Evolutionary conservation across 2,329 filamentous ascomycete species (phyloP).

Genomic region (Hypomyces rosellus): DNA sequence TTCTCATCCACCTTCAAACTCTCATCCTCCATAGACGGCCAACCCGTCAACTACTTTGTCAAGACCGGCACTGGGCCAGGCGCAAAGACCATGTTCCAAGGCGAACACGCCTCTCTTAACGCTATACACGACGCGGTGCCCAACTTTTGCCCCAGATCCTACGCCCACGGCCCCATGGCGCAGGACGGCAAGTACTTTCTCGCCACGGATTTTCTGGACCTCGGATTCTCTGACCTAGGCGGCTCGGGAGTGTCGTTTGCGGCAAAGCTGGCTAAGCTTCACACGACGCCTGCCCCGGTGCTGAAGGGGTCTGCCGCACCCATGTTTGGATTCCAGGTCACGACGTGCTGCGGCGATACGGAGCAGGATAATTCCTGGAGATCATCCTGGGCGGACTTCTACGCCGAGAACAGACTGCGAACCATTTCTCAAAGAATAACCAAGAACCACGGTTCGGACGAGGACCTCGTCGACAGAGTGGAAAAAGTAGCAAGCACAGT

Average conservation of each 20-base stretch:
- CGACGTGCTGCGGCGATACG: constrained; percentile 83
- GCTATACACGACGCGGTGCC: constrained; percentile 69
- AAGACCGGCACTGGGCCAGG: constrained; percentile 59
- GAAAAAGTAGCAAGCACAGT: constrained; percentile 57
- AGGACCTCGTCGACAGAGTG: constrained; percentile 55
- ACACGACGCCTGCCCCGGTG: constrained; percentile 65
- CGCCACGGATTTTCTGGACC: constrained; percentile 74
- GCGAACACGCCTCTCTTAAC: constrained; percentile 79
- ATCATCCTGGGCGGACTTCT: constrained; percentile 78
- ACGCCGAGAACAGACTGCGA: constrained; percentile 66
- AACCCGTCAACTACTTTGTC: constrained; percentile 58
- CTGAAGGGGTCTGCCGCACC: constrained; percentile 52
- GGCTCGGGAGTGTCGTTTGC: constrained; percentile 57
- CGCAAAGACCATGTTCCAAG: constrained; percentile 64
- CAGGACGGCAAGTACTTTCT: constrained; percentile 50
- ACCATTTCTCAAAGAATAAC: constrained; percentile 55
- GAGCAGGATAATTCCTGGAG: constrained; percentile 72
- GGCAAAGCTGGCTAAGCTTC: constrained; percentile 69
- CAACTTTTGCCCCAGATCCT: constrained; percentile 66
- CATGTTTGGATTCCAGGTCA: constrained; percentile 75
- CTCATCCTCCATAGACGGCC: constrained; percentile 39
- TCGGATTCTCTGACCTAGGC: constrained; percentile 38
- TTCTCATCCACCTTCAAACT: constrained; percentile 62
- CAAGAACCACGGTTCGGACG: constrained; percentile 57
- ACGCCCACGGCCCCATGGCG: constrained; percentile 60